Percentiles rank a stretch among this genome's conserved stretches.
phyloP scores from a whole-genome alignment of 768 basidiomycete genomes.

The Amylocystis lapponica region DNA sequence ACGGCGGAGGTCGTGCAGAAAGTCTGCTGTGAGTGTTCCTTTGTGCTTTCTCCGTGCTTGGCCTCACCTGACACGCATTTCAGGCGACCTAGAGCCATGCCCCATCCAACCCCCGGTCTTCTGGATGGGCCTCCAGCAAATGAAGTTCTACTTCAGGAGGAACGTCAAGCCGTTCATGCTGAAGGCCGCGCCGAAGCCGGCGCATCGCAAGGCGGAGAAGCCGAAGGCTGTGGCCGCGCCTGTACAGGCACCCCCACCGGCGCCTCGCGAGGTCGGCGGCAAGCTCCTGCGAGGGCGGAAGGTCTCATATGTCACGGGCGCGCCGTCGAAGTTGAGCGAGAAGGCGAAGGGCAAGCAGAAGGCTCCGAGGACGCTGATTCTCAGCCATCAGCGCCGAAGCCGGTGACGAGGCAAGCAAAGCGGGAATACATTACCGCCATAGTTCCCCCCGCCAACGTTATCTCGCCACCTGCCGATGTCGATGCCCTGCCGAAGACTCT shows the following conservation, averaged over 20 bases:
- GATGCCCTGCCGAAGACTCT: background rate
- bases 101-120: background rate
- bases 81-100: background rate
- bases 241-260: too few relatives aligned
- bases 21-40: conserved; percentile 41
- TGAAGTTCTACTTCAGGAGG: too few relatives aligned
- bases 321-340: too few relatives aligned
- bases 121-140: background rate
- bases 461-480: background rate
- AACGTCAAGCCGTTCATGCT: too few relatives aligned
- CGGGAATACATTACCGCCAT: background rate
- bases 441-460: background rate
- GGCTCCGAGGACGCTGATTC: background rate
- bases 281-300: too few relatives aligned
- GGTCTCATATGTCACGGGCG: too few relatives aligned
- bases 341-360: background rate
- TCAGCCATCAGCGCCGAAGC: background rate
- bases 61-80: background rate
- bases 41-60: background rate
- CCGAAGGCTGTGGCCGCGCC: too few relatives aligned
- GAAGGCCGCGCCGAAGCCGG: background rate
- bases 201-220: background rate
- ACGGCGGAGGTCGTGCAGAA: conserved; percentile 48
- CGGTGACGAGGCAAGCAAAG: background rate
- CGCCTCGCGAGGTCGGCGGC: too few relatives aligned